A percentile compares a stretch with the other conserved stretches of the same genome.
phyloP scores from a whole-genome alignment of 1,139 yeast species.

The Meyerozyma sp. region DNA sequence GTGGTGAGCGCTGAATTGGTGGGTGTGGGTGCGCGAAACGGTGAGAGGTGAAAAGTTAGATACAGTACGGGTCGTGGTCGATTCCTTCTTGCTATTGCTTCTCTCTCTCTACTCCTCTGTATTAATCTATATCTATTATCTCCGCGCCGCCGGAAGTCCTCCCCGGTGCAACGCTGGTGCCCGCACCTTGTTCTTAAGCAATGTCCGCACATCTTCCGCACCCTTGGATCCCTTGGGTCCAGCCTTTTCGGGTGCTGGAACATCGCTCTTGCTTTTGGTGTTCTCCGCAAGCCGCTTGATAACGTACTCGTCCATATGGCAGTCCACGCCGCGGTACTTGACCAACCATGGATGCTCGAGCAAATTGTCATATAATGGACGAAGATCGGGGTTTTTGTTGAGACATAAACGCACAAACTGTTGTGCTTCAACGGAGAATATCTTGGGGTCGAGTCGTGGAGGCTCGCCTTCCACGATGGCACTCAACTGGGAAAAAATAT shows the following conservation, averaged over 20 bases:
- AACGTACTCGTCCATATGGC: slow-evolving; percentile 39
- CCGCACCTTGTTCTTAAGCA: slow-evolving; percentile 33
- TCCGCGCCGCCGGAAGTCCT: slow-evolving; percentile 16
- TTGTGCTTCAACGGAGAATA: slow-evolving; percentile 71
- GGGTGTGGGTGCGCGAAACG: not conserved
- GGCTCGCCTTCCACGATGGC: slow-evolving; percentile 98
- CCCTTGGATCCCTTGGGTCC: not conserved
- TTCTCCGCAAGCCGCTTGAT: slow-evolving; percentile 15
- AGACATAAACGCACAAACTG: slow-evolving; percentile 77
- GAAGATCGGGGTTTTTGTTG: slow-evolving; percentile 69
- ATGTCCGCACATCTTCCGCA: slow-evolving; percentile 30
- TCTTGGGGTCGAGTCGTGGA: slow-evolving; percentile 54
- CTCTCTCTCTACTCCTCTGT: not conserved
- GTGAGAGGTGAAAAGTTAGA: too few species aligned
- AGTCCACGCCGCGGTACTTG: slow-evolving; percentile 37
- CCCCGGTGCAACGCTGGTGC: slow-evolving; percentile 43
- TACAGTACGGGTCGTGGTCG: too few species aligned
- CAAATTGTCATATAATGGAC: slow-evolving; percentile 79
- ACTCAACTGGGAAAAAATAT: slow-evolving; percentile 85
- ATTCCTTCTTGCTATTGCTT: too few species aligned
- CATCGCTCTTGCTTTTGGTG: not conserved
- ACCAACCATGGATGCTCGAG: slow-evolving; percentile 80
- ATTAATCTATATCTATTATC: not conserved
- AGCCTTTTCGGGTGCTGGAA: not conserved
- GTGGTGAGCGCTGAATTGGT: not conserved